Evolutionary conservation across 176 grass and related monocot genomes (phyloP).

Genomic region (Oryza meridionalis): DNA sequence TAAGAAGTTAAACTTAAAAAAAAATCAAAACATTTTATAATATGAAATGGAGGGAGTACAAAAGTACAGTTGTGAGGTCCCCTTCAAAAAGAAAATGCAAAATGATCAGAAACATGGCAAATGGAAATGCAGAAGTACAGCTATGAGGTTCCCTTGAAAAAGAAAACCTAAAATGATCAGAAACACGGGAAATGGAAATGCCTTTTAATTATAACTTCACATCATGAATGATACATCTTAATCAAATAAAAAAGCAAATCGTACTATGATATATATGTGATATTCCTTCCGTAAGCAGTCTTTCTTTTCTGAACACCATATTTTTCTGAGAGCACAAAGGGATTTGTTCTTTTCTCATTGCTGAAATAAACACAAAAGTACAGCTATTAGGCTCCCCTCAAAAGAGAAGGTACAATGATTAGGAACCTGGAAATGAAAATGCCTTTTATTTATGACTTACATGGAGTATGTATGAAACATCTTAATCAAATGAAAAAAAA

Average conservation of each 20-base stretch:
- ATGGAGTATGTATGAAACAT: not conserved
- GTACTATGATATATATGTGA: not conserved
- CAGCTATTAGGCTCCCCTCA: not conserved
- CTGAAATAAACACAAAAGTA: conserved; percentile 15
- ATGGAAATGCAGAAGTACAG: not conserved
- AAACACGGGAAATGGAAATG: not conserved
- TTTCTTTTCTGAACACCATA: not conserved
- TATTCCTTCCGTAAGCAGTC: not conserved
- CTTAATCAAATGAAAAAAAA: not conserved
- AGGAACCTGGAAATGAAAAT: not conserved
- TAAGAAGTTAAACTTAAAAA: no score
- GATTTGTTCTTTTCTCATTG: not conserved
- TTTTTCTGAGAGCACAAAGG: not conserved
- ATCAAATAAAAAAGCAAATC: not conserved
- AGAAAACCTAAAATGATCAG: no score
- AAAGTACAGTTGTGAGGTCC: no score
- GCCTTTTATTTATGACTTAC: not conserved
- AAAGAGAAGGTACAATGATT: not conserved
- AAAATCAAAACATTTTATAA: no score
- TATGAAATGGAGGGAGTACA: no score
- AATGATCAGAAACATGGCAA: not conserved
- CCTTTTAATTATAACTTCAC: not conserved
- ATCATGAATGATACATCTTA: not conserved
- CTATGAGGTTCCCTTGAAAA: no score
- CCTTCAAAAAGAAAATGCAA: no score